Evolutionary conservation across 331 rosid species (phyloP), one percentile per base, ranked within the genome.

Genomic region (Saraca asoca): DNA sequence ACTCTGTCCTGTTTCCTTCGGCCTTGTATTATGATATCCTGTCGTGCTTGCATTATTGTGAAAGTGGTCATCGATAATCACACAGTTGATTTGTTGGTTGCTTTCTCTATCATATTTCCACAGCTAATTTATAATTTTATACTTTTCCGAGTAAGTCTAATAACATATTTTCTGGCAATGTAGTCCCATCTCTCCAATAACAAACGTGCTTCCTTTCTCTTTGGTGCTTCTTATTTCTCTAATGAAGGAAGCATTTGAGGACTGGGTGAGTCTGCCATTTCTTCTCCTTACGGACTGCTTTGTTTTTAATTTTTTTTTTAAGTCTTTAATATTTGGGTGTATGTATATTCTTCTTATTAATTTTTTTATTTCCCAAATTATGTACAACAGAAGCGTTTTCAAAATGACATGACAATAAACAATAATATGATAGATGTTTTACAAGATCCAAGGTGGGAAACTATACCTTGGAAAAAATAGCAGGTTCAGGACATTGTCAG

Each of bases 181-280:
- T 85, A 88, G 97, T 79, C 97, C 96, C 13, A 91, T 91, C 51
- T 81, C 87, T 68, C 97, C 96, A 37, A 74, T 91, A 72, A 91
- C 96, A 59, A 91, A 88, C 72, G 96, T 91, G 79, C 76, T 89
- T 71, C 97, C 96, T 44, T 78, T 91, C 55, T 82, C 90, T 63
- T 12, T 88, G 80, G 97, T 91, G 92, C 87, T 91, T 75, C 81
- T 91, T 16, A 83, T 88, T 57, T 88, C 97, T 75, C 95, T 91
- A 42, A 75, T 86, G 29, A 91, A 91, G 81, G 97, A 91, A 81
- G 97, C 97, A 69, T 91, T 83, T 73, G 96, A 91, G 84, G 95
- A 91, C 73, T 91, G 90, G 91, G 96, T 91, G 78, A 88, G 96
- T 42, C 51, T 50, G 35, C 56, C 38, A 24, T 71, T 62, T 65